Percentiles rank a stretch among this genome's conserved stretches.
Conservation (phyloP, 352 stramenopile genomes). For the Pythium dissimile region DNA sequence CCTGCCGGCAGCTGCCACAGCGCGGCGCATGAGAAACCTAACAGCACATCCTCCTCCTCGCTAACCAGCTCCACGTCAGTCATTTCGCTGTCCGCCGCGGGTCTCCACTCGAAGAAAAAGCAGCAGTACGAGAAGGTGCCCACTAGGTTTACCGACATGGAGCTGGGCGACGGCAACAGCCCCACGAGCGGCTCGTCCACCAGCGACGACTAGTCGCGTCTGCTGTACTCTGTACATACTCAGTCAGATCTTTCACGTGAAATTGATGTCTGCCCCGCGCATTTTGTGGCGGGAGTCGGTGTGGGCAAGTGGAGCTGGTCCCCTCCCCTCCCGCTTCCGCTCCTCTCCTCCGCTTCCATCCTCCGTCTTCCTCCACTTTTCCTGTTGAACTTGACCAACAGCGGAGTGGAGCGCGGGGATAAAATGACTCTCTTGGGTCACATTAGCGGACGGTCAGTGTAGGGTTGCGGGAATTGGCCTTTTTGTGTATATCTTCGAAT, state of each 20-base stretch:
- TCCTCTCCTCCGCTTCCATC: neutral
- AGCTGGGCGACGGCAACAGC: constrained; percentile 15
- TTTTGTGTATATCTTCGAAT: constrained; percentile 33
- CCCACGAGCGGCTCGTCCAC: constrained; percentile 1
- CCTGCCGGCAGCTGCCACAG: constrained; percentile 3
- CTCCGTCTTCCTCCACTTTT: neutral
- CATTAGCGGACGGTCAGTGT: constrained; percentile 14
- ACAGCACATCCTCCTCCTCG: constrained; percentile 1
- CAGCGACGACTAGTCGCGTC: constrained; percentile 2
- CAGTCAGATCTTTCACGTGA: too few relatives aligned
- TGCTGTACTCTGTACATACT: too few relatives aligned
- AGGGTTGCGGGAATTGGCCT: constrained; percentile 26
- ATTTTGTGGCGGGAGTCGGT: constrained; percentile 15
- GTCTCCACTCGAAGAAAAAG: constrained; percentile 47
- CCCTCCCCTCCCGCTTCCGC: neutral
- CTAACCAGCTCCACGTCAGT: constrained; percentile 5
- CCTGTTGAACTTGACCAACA: constrained; percentile 17
- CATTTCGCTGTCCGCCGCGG: constrained; percentile 15
- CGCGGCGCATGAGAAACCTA: constrained; percentile 1
- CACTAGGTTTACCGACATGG: constrained; percentile 17
- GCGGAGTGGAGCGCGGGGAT: constrained; percentile 21
- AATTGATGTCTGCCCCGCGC: neutral
- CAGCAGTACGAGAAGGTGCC: constrained; percentile 59
- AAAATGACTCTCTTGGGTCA: constrained; percentile 16
- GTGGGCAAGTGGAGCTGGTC: neutral